Conservation (phyloP, 768 basidiomycete genomes). For the Saitozyma sp. region DNA sequence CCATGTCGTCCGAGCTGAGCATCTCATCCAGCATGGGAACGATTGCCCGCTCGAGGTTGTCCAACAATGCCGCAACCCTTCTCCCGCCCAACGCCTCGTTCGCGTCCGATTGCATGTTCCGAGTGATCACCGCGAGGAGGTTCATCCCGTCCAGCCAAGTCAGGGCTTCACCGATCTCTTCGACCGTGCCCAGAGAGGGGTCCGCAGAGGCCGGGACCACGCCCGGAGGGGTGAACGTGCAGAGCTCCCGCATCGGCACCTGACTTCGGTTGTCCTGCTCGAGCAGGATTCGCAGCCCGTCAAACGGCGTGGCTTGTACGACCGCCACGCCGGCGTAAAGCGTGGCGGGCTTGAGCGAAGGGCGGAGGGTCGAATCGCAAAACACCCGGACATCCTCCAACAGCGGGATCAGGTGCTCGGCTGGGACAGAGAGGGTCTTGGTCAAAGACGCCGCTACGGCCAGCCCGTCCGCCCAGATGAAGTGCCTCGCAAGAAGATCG, state of each 20-base stretch:
- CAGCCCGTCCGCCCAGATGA: slow-evolving; percentile 49
- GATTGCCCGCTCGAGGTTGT: slow-evolving; percentile 41
- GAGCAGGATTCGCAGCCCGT: slow-evolving; percentile 49
- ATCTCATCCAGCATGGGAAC: slow-evolving; percentile 51
- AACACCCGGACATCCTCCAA: slow-evolving; percentile 44
- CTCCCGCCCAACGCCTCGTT: slow-evolving; percentile 13
- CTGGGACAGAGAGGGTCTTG: slow-evolving; percentile 46
- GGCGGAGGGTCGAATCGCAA: slow-evolving; percentile 37
- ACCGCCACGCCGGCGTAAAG: slow-evolving; percentile 50
- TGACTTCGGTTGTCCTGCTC: slow-evolving; percentile 44
- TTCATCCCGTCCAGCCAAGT: slow-evolving; percentile 47
- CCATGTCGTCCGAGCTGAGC: slow-evolving; percentile 46
- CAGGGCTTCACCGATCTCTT: slow-evolving; percentile 51
- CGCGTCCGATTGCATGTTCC: slow-evolving; percentile 25
- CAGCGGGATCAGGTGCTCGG: slow-evolving; percentile 44
- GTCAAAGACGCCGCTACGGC: slow-evolving; percentile 47
- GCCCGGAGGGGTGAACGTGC: slow-evolving; percentile 17
- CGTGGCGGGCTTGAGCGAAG: slow-evolving; percentile 34
- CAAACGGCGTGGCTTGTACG: slow-evolving; percentile 52
- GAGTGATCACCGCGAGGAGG: slow-evolving; percentile 40
- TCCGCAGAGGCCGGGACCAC: slow-evolving; percentile 6
- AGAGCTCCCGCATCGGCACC: slow-evolving; percentile 50
- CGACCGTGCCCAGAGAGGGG: slow-evolving; percentile 38
- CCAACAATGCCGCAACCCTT: slow-evolving; percentile 28
- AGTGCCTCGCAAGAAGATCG: slow-evolving; percentile 45